Base-by-base conservation (phyloP, 202 grass and related monocot genomes). In the Panicum hallii region DNA sequence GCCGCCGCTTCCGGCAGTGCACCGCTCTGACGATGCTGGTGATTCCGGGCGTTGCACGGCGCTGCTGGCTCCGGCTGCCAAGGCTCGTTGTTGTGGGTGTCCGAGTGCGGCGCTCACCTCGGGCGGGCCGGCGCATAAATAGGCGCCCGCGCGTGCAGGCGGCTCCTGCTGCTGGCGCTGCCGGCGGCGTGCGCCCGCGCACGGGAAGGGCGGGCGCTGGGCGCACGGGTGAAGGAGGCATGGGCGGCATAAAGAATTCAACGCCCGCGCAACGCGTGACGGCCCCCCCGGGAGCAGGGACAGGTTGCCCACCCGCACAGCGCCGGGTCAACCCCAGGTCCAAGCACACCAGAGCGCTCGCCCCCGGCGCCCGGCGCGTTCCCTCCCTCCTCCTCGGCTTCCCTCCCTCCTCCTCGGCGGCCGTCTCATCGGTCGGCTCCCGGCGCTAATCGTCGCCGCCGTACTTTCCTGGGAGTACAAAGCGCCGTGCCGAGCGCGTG, bases 171-270 rank as follows among this genome's bases (percentile, higher is more conserved):
- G 56, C 16, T 20, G 32, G 0, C 2, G 63, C 49, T 6, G 66
- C n/a, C 36, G 66, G 49, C 66, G 79, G 79, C 79, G 34, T 55
- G 65, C 54, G n/a, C 9, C 0, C 10, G 36, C 7, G 54, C 79
- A 87, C 88, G 86, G 84, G 78, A 84, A 79, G 84, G 75, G 77
- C 75, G 87, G 72, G 77, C 20, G 67, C 67, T 17, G 67, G n/a
- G 82, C 66, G 79, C 67, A 44, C 75, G 88, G 87, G 88, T 70
- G 76, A 80, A 89, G 89, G 89, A 32, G 91, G 89, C 95, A 90
- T 95, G 92, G 83, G 82, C 80, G 83, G 82, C 63, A 85, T 95
- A 95, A 91, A 98, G 87, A 95, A 95, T 98, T 95, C 95, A 98
- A 93, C 93, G 91, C 93, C 88, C 91, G 91, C 83, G 82, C 87